Evolutionary conservation across 768 basidiomycete genomes (phyloP).

Genomic region (Boletus reticuloceps): DNA sequence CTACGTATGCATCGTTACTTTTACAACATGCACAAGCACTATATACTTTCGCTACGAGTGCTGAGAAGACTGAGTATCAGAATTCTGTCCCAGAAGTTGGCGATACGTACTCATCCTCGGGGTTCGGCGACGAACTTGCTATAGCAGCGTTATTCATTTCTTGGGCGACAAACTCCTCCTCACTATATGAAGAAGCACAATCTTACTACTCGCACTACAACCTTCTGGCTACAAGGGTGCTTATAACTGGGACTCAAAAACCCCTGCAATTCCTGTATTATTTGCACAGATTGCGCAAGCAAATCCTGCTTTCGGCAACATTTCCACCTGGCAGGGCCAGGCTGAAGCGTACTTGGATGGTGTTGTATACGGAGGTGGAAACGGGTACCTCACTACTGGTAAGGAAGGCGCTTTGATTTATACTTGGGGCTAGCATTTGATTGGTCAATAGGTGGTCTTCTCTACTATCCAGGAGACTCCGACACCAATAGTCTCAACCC

Average conservation of each 20-base stretch:
- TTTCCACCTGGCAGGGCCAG: conserved; percentile 62
- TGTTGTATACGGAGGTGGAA: conserved; percentile 56
- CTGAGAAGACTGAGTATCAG: conserved; percentile 63
- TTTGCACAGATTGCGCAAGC: conserved; percentile 71
- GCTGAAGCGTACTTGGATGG: conserved; percentile 77
- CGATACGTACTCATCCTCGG: conserved; percentile 67
- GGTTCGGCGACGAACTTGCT: conserved; percentile 70
- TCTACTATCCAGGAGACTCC: conserved; percentile 84
- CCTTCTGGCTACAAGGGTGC: conserved; percentile 53
- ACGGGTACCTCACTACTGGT: conserved; percentile 64
- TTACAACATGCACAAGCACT: conserved; percentile 72
- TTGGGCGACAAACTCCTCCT: conserved; percentile 61
- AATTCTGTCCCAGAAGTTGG: conserved; percentile 63
- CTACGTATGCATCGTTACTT: conserved; percentile 67
- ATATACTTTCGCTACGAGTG: conserved; percentile 73
- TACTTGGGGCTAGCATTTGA: background rate
- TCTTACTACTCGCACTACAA: conserved; percentile 56
- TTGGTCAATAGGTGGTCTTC: conserved; percentile 58
- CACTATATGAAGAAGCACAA: conserved; percentile 62
- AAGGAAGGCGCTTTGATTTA: conserved; percentile 20
- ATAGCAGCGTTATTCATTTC: conserved; percentile 77
- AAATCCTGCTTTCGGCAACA: conserved; percentile 53
- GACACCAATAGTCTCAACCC: conserved; percentile 80
- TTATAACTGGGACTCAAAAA: conserved; percentile 90
- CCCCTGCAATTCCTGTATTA: conserved; percentile 71